Evolutionary conservation across 1,284 basidiomycete genomes (phyloP).

Genomic region (Ustilago crameri): DNA sequence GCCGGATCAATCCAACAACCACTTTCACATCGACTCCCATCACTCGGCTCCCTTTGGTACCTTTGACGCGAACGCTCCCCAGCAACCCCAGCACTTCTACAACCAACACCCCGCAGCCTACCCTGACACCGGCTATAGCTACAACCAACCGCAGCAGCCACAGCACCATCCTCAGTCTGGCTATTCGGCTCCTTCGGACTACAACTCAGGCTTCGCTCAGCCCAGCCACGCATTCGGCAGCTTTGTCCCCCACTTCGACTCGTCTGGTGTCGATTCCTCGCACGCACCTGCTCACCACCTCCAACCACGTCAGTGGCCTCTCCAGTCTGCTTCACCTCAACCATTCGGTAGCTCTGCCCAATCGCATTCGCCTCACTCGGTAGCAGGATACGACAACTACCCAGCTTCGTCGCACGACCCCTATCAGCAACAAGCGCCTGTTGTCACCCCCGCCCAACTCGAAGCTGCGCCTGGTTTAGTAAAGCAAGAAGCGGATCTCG

Average conservation of each 20-base stretch:
- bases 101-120: background rate
- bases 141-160: background rate
- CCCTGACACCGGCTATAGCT: conserved; percentile 3
- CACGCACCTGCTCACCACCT: conserved; percentile 7
- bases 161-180: conserved; percentile 11
- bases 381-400: too few species aligned
- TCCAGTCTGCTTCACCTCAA: background rate
- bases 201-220: background rate
- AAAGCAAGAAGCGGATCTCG: conserved; percentile 12
- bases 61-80: conserved; percentile 5
- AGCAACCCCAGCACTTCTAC: background rate
- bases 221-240: background rate
- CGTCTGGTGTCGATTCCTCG: background rate
- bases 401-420: conserved; percentile 1
- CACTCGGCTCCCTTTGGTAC: background rate
- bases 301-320: conserved; percentile 11
- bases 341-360: conserved; percentile 4
- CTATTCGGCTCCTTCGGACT: conserved; percentile 7
- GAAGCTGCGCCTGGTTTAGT: background rate
- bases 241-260: conserved; percentile 8
- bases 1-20: conserved; percentile 5
- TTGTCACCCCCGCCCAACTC: conserved; percentile 1
- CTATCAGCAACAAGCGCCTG: conserved; percentile 8
- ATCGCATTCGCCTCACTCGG: conserved; percentile 15
- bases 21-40: conserved; percentile 1